phyloP scores from a whole-genome alignment of 371 early-diverging fungal genomes.

The Mucor saturninus region DNA sequence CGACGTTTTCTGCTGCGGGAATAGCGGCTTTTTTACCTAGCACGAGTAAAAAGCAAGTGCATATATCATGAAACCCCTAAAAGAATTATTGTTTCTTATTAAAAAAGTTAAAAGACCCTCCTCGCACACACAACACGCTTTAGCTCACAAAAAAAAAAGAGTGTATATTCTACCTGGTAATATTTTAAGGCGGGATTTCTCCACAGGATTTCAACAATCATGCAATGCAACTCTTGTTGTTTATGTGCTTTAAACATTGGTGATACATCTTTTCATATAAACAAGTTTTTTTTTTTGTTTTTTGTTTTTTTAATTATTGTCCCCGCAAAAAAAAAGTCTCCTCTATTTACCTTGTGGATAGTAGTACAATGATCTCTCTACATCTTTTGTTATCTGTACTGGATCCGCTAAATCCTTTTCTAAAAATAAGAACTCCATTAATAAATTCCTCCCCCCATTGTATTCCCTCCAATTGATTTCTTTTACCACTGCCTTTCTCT shows the following conservation, averaged over 20 bases:
- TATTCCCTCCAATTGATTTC: neutral
- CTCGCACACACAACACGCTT: too few species aligned
- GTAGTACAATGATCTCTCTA: slow-evolving; percentile 56
- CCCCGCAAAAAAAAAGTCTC: too few species aligned
- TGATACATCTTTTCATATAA: slow-evolving; percentile 39
- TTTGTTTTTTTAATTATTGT: neutral
- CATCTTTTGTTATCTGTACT: slow-evolving; percentile 54
- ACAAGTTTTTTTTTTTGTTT: neutral
- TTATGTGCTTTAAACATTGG: slow-evolving; percentile 49
- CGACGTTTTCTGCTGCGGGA: slow-evolving; percentile 57
- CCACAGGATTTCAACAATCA: slow-evolving; percentile 59
- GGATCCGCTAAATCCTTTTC: slow-evolving; percentile 57
- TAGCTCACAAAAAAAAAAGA: too few species aligned
- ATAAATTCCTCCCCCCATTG: neutral
- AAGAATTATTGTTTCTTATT: neutral
- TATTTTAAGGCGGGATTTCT: slow-evolving; percentile 55
- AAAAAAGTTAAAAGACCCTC: neutral
- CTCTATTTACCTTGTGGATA: slow-evolving; percentile 47
- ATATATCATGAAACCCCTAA: slow-evolving; percentile 61
- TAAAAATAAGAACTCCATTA: slow-evolving; percentile 5
- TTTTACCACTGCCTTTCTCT: slow-evolving; percentile 54
- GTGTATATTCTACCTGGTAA: slow-evolving; percentile 42
- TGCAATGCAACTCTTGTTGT: slow-evolving; percentile 52
- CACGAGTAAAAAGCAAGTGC: slow-evolving; percentile 53
- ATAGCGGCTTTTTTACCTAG: slow-evolving; percentile 58